Percentiles rank a stretch among this genome's conserved stretches.
Evolutionary conservation across 495 filamentous ascomycete genomes (phyloP).

Genomic region (Letharia lupina): DNA sequence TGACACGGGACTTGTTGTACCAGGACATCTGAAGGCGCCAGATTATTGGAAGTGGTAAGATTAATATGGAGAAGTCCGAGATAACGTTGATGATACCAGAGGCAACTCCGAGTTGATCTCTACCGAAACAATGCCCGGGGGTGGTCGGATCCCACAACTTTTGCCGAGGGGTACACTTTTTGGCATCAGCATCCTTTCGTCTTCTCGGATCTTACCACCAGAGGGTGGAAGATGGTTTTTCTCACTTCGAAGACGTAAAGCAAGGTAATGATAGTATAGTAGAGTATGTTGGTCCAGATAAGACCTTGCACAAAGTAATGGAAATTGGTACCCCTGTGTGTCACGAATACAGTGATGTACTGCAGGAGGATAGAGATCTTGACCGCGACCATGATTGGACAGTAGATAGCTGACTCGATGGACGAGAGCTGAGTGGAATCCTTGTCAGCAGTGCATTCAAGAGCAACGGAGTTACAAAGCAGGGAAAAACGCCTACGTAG

Average conservation of each 20-base stretch:
- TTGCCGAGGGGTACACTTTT: background rate
- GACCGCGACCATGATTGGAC: background rate
- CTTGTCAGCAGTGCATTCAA: background rate
- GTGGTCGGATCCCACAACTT: background rate
- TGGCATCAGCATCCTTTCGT: background rate
- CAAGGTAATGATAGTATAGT: background rate
- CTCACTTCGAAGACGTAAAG: background rate
- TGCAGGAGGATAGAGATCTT: background rate
- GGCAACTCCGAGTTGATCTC: conserved; percentile 1
- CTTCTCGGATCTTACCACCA: background rate
- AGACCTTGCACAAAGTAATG: background rate
- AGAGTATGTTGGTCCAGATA: background rate
- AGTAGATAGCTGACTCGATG: background rate
- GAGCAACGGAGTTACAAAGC: background rate
- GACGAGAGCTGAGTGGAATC: background rate
- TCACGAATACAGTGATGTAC: background rate
- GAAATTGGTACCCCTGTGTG: background rate
- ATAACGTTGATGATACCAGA: conserved; percentile 28
- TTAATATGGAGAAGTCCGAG: conserved; percentile 29
- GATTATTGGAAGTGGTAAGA: conserved; percentile 27
- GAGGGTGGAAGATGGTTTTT: background rate
- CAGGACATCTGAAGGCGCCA: conserved; percentile 20
- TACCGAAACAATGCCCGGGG: background rate
- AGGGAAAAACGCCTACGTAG: background rate
- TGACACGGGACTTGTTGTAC: conserved; percentile 4